Evolutionary conservation across 805 yeast genomes (phyloP).

Genomic region (Zygosaccharomyces bailii): DNA sequence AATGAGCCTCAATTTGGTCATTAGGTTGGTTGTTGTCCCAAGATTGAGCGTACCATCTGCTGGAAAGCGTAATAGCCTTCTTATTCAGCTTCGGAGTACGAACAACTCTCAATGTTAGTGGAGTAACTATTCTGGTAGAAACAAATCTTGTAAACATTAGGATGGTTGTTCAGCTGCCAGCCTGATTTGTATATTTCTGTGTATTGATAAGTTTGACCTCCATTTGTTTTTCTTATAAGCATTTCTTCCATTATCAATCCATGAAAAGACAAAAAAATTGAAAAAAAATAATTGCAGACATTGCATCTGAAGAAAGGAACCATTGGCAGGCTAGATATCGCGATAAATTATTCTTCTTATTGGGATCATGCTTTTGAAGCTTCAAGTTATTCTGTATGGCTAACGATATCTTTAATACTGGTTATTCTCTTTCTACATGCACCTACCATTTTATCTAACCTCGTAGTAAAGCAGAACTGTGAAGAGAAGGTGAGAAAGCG

Average conservation of each 20-base stretch:
- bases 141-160: constrained; percentile 2
- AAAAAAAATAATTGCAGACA: constrained; percentile 28
- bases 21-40: constrained; percentile 28
- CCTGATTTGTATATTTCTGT: no score
- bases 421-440: no score
- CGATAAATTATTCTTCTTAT: constrained; percentile 48
- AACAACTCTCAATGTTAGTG: constrained; percentile 1
- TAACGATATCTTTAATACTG: no score
- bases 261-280: no score
- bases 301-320: constrained; percentile 14
- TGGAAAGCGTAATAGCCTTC: not conserved
- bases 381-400: no score
- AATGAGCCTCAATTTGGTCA: constrained; percentile 26
- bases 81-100: constrained; percentile 3
- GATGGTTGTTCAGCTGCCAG: not conserved
- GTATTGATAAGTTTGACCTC: no score
- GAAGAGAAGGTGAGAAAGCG: no score
- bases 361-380: constrained; percentile 50
- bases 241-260: no score
- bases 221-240: no score
- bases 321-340: constrained; percentile 23
- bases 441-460: no score
- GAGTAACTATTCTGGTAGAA: not conserved
- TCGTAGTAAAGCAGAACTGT: no score
- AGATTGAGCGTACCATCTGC: constrained; percentile 26